Base-by-base conservation (phyloP, 2,329 filamentous ascomycete genomes). In the Diplodia corticola region DNA sequence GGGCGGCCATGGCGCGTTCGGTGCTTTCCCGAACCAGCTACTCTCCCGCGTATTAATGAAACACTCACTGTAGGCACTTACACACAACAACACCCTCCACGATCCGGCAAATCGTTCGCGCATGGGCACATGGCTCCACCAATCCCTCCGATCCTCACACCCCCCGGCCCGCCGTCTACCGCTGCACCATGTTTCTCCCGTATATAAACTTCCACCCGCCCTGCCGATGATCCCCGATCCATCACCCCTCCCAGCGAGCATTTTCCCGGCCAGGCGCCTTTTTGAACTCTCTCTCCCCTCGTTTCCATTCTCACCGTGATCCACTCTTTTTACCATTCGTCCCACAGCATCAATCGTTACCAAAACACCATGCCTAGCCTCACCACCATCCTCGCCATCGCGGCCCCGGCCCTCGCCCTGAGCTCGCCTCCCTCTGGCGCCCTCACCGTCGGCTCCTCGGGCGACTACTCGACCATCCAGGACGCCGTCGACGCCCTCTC, bases 401-500 rank as follows among this genome's bases (percentile, higher is more conserved):
- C 55, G 20, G 33, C 44, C 64, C 35, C 54, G 17, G 64, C 26
- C 17, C 64, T 60, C 22, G 68, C 71, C 28, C 74, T 79, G 63
- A 82, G 78, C 7, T 74, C 76, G 26, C 71, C 81, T 10, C 83
- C 83, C 1, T 72, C 75, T 1, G 83, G 83, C n/a, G 82, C 82
- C 50, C 74, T 84, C 5, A 77, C 79, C 3, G 84, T 85, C 54
- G 69, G 69, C 46, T 68, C 63, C 28, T 24, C 22, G 4, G 75
- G 77, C 13, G 70, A 72, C 6, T 83, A 81, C 72, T 73, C 75
- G 71, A 80, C 69, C 69, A 73, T 88, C 51, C 83, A 85, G 71
- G 75, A 80, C 13, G 86, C 86, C 9, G 80, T 88, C 66, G 71
- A 84, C 70, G 80, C 85, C 2, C 80, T 88, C 12, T 82, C 80